Evolutionary conservation across 768 basidiomycete genomes (phyloP), one percentile per base, ranked within the genome.

Genomic region (Leccinum imitatum): DNA sequence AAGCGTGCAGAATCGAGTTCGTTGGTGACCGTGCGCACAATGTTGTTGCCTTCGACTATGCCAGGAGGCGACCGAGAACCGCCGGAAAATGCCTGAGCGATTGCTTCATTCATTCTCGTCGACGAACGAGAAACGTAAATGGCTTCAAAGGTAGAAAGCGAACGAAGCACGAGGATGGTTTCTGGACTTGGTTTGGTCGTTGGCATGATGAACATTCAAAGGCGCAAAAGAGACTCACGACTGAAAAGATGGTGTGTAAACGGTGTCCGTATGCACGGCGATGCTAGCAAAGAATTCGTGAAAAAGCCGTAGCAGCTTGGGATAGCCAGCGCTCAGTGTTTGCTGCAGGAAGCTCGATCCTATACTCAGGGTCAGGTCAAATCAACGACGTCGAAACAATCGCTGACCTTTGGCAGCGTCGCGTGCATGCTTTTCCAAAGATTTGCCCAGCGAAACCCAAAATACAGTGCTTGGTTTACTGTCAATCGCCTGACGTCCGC

Each of bases 251-350:
- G 87, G 84, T 0, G 85, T 87, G 71, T 98, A 98, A 6, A 91
- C 78, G 0, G 97, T 98, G 69, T 98, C 96, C 2, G 97, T 97
- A 70, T 98, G 92, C 11, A 96, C 90, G 3, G 93, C 87, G 55
- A 98, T 93, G 72, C 95, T 95, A 31, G 90, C 86, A 71, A 99
- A 99, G 76, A 99, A 97, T 44, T 95, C 94, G 57, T 99, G 97
- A 75, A 99, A 95, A 2, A 98, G 81, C 10, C 97, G 84, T 9
- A 99, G 73, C 3, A 99, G 79, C 53, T 85, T 84, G 3, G 95
- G 93, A 75, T 98, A 98, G 17, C 91, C 90, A 2, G 85, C 79
- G 64, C 88, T 87, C 44, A 99, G 77, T 4, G 92, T 91, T 67
- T 95, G 94, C 65, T 98, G 95, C 11, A 98, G 74, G 73, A 98